Conservation (phyloP, 2,329 filamentous ascomycete genomes). For the Plenodomus tracheiphilus region DNA sequence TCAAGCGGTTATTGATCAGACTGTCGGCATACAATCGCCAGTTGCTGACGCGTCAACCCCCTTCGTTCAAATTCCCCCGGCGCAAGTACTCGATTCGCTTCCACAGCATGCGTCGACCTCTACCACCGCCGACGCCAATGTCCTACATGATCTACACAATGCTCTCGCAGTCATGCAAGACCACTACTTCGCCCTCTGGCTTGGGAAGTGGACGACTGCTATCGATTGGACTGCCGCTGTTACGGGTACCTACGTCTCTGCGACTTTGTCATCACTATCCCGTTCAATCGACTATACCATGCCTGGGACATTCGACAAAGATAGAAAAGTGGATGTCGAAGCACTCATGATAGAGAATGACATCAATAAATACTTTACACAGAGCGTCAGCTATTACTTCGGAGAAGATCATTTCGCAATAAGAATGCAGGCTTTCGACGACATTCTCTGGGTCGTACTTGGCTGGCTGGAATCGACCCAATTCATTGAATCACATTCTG, state of each 20-base stretch:
- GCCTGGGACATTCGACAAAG: conserved; percentile 35
- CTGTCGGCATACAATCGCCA: conserved; percentile 6
- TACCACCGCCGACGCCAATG: conserved; percentile 12
- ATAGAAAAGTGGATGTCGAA: conserved; percentile 36
- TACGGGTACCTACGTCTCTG: conserved; percentile 76
- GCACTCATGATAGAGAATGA: conserved; percentile 69
- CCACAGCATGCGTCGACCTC: neutral
- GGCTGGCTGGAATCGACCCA: conserved; percentile 84
- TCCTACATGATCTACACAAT: conserved; percentile 45
- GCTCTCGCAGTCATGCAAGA: conserved; percentile 77
- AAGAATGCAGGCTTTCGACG: conserved; percentile 81
- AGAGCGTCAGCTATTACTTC: conserved; percentile 79
- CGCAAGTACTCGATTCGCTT: neutral
- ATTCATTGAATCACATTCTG: conserved; percentile 72
- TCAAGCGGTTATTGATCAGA: conserved; percentile 19
- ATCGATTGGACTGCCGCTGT: conserved; percentile 97
- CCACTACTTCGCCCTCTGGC: conserved; percentile 74
- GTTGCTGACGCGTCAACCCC: neutral
- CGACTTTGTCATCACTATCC: conserved; percentile 72
- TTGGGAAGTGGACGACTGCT: conserved; percentile 79
- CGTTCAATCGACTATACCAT: conserved; percentile 56
- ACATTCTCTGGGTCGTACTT: conserved; percentile 93
- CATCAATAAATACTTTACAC: conserved; percentile 80
- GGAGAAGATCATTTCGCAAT: conserved; percentile 79
- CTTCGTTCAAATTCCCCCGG: neutral